Percentiles rank a stretch among this genome's conserved stretches.
Evolutionary conservation across 495 filamentous ascomycete species (phyloP).

Genomic region (Acidiella bohemica): DNA sequence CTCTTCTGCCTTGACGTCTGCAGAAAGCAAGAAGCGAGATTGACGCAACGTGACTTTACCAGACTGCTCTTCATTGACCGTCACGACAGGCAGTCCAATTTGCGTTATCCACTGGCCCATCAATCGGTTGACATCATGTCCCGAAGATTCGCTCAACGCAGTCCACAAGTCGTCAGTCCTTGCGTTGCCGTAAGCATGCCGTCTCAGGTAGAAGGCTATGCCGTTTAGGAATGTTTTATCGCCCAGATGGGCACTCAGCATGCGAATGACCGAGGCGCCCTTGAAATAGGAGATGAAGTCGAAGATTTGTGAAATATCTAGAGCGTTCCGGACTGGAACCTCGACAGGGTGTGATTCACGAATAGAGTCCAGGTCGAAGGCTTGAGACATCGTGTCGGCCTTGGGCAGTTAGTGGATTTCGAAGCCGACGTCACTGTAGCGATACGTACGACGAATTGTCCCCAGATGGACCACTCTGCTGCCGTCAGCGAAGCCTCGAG

Average conservation of each 20-base stretch:
- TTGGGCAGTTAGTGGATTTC: too few relatives aligned
- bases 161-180: slow-evolving; percentile 87
- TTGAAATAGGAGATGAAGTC: slow-evolving; percentile 93
- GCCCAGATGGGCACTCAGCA: slow-evolving; percentile 79
- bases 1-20: slow-evolving; percentile 70
- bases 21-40: slow-evolving; percentile 78
- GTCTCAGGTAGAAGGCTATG: slow-evolving; percentile 75
- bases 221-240: slow-evolving; percentile 76
- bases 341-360: slow-evolving; percentile 89
- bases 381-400: slow-evolving; percentile 79
- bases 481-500: too few relatives aligned
- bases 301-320: slow-evolving; percentile 93
- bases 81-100: slow-evolving; percentile 85
- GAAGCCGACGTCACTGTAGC: too few relatives aligned
- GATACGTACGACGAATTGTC: slow-evolving; percentile 94
- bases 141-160: slow-evolving; percentile 73
- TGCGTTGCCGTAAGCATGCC: slow-evolving; percentile 78
- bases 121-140: slow-evolving; percentile 69
- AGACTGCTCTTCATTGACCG: slow-evolving; percentile 64
- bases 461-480: slow-evolving; percentile 96
- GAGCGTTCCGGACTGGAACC: slow-evolving; percentile 74
- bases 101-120: slow-evolving; percentile 92
- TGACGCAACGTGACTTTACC: slow-evolving; percentile 71
- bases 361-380: slow-evolving; percentile 75
- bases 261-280: slow-evolving; percentile 86